Evolutionary conservation across 192 early-diverging fungal species (phyloP).

Genomic region (Martensiomyces pterosporus): DNA sequence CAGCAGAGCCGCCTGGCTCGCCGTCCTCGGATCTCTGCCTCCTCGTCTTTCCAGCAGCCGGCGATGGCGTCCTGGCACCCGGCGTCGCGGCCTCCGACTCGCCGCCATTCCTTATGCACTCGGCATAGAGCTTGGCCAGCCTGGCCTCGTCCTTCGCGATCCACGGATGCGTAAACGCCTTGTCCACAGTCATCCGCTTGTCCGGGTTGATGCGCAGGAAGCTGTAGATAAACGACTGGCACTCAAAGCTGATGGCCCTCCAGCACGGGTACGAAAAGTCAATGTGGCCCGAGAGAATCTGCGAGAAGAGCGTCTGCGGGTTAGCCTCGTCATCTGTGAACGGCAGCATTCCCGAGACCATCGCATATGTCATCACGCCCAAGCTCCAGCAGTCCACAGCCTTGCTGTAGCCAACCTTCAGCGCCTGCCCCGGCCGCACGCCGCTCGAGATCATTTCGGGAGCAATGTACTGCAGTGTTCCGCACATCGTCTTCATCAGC

Average conservation of each 20-base stretch:
- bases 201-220: conserved; percentile 43
- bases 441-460: conserved; percentile 65
- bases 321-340: conserved; percentile 47
- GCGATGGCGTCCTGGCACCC: conserved; percentile 4
- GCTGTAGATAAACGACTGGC: conserved; percentile 40
- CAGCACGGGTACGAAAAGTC: conserved; percentile 48
- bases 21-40: conserved; percentile 2
- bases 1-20: not conserved
- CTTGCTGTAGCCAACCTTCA: conserved; percentile 52
- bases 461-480: conserved; percentile 78
- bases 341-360: conserved; percentile 53
- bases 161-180: conserved; percentile 56
- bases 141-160: conserved; percentile 37
- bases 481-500: conserved; percentile 86
- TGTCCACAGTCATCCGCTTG: conserved; percentile 51
- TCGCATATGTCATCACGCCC: conserved; percentile 81
- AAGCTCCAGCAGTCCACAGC: conserved; percentile 67
- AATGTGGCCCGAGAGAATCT: conserved; percentile 44
- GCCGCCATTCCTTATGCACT: conserved; percentile 7
- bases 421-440: conserved; percentile 23
- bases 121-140: conserved; percentile 48
- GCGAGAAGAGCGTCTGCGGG: conserved; percentile 35
- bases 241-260: conserved; percentile 43
- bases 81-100: conserved; percentile 8
- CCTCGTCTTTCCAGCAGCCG: not conserved